phyloP scores from a whole-genome alignment of 2,329 filamentous ascomycete species.

The Didymella keratinophila region DNA sequence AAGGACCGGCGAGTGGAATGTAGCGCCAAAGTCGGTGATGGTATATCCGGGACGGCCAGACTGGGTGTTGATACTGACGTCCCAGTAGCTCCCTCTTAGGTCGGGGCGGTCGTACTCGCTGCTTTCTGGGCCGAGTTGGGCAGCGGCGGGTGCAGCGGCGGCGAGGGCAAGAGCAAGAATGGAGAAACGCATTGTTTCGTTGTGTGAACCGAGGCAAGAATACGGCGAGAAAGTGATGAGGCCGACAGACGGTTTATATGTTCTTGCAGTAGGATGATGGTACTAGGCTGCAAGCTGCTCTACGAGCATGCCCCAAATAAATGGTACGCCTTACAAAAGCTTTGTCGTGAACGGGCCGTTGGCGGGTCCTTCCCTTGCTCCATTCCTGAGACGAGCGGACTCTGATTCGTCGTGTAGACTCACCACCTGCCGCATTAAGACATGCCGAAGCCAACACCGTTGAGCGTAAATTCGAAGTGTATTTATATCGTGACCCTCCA shows the following conservation, averaged over 20 bases:
- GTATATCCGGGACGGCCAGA: constrained; percentile 22
- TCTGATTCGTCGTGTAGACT: constrained; percentile 4
- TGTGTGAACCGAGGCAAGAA: too few relatives aligned
- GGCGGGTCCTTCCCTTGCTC: constrained; percentile 1
- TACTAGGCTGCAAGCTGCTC: constrained; percentile 16
- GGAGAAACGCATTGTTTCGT: constrained; percentile 19
- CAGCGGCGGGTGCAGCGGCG: background rate
- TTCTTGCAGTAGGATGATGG: background rate
- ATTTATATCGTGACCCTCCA: background rate
- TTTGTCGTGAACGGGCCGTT: constrained; percentile 8
- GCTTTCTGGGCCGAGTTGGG: background rate
- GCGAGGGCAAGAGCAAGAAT: constrained; percentile 10
- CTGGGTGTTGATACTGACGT: constrained; percentile 21
- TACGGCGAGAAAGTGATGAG: background rate
- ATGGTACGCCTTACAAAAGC: constrained; percentile 22
- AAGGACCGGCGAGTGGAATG: constrained; percentile 11
- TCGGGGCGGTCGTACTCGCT: constrained; percentile 11
- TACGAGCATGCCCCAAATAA: constrained; percentile 19
- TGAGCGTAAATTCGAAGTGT: background rate
- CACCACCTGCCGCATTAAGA: constrained; percentile 6
- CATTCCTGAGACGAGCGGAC: background rate
- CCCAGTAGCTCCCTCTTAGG: constrained; percentile 22
- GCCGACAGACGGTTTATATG: too few relatives aligned
- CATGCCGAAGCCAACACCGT: background rate
- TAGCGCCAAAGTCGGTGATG: constrained; percentile 17